Base-by-base conservation (phyloP, 306 rosid species). In the Quercus glauca region DNA sequence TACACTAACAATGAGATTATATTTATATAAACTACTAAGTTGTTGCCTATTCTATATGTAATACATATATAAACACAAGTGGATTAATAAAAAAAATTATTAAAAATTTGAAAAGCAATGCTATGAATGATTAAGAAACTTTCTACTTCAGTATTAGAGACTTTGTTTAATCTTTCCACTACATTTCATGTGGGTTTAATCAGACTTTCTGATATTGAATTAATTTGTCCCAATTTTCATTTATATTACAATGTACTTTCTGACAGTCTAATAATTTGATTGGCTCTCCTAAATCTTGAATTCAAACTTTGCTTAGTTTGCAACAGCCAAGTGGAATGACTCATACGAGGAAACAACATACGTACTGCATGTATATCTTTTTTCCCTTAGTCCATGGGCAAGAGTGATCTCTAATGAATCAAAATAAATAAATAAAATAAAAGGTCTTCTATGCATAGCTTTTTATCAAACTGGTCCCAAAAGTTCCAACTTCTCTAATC, bases 301-400 rank as follows among this genome's bases (percentile, higher is more conserved):
- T 35, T 35, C n/a, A 26, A 28, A 61, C 69, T 25, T 26, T 33
- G 33, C 18, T 1, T 61, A 4, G 20, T 64, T 17, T 29, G 70
- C 4, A 3, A 17, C n/a, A 64, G 31, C 70, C 45, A 64, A 64
- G 45, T 64, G 45, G 70, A 64, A 64, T 64, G 45, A 29, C 23
- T 7, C 72, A 68, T 68, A 68, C 72, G 72, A 68, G 72, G 72
- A 68, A 68, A 68, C 72, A 35, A 18, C 12, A 12, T 49, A 12
- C 53, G 45, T 41, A 41, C 45, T 8, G 33, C 4, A 4, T 29
- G 11, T 49, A 49, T 8, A 21, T 33, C 10, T 37, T 21, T 19
- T 19, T 23, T 68, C n/a, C 23, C 72, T 45, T 68, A 9, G 49
- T 8, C 37, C 19, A 35, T 68, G 37, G 28, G 52, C 53, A 68